Percentiles rank a stretch among this genome's conserved stretches.
phyloP scores from a whole-genome alignment of 2,329 filamentous ascomycete genomes.

The Scolecobasidium constrictum region DNA sequence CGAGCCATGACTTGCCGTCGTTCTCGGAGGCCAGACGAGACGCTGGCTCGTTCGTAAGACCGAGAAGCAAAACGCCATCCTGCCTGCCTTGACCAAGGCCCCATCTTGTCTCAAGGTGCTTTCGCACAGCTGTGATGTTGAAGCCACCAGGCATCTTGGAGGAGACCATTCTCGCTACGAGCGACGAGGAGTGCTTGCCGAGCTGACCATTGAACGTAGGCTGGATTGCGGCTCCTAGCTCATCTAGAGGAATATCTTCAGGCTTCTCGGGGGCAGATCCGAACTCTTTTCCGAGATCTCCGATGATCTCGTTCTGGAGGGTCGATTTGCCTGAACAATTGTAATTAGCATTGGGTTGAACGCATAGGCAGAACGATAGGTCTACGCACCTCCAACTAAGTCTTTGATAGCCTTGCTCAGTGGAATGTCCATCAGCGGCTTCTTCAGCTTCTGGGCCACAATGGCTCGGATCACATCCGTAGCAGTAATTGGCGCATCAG shows the following conservation, averaged over 20 bases:
- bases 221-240: conserved; percentile 91
- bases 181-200: conserved; percentile 87
- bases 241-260: conserved; percentile 92
- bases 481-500: conserved; percentile 78
- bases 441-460: conserved; percentile 97
- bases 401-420: conserved; percentile 97
- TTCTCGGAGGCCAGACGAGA: conserved; percentile 78
- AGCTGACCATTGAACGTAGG: conserved; percentile 98
- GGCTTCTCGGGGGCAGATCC: conserved; percentile 97
- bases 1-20: conserved; percentile 87
- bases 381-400: conserved; percentile 78
- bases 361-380: background rate
- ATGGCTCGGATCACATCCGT: conserved; percentile 81
- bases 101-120: conserved; percentile 92
- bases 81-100: conserved; percentile 78
- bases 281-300: conserved; percentile 96
- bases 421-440: conserved; percentile 76
- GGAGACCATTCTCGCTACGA: conserved; percentile 89
- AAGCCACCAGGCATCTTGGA: conserved; percentile 99
- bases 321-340: conserved; percentile 84
- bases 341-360: background rate
- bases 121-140: conserved; percentile 92
- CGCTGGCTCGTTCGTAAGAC: conserved; percentile 84
- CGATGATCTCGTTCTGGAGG: conserved; percentile 95
- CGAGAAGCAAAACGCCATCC: conserved; percentile 79